Base-by-base conservation (phyloP, 2,329 filamentous ascomycete genomes). In the Aspergillus clavatus region DNA sequence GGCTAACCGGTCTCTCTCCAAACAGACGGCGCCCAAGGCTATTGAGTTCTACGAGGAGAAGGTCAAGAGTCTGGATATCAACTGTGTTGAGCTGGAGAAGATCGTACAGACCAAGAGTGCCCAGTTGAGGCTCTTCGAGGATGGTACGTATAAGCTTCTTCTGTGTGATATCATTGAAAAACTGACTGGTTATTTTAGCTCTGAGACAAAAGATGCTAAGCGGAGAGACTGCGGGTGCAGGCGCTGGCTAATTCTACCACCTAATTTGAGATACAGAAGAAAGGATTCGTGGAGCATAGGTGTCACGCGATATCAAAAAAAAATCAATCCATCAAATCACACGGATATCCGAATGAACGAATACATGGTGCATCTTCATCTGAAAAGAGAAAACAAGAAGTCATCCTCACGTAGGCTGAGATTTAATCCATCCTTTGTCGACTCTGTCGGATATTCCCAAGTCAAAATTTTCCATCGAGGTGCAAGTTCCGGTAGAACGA, bases 81-180 rank as follows among this genome's bases (percentile, higher is more conserved):
- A 84, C 59, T 67, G 87, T 57, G 80, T 78, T 56, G 82, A 85
- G 47, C 61, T 88, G 54, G 84, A 87, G 67, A 78, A 77, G 54
- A 82, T 86, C 46, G 76, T 87, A 39, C 77, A 82, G 57, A 74
- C 75, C 27, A 98, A 98, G 75, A 88, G 86, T 44, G 82, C 84
- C 54, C 96, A 93, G 64, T 72, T 95, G 51, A 81, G 87, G 46
- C 77, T 93, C 28, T 84, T 97, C 18, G 93, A 98, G 72, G 91
- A 97, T 72, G 87, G 87, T 84, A 72, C 68, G 71, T 65, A 51
- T 48, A 5, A 26, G 6, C 19, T 6, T 10, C 39, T 33, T 19
- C 35, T 6, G 38, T 21, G 22, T 16, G 33, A 26, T 16, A 23
- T 14, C 18, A n/a, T 14, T 24, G 27, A 7, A 42, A 23, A 22